Percentiles rank a stretch among this genome's conserved stretches.
Conservation (phyloP, 352 stramenopile genomes). For the Blastocystis hominis region DNA sequence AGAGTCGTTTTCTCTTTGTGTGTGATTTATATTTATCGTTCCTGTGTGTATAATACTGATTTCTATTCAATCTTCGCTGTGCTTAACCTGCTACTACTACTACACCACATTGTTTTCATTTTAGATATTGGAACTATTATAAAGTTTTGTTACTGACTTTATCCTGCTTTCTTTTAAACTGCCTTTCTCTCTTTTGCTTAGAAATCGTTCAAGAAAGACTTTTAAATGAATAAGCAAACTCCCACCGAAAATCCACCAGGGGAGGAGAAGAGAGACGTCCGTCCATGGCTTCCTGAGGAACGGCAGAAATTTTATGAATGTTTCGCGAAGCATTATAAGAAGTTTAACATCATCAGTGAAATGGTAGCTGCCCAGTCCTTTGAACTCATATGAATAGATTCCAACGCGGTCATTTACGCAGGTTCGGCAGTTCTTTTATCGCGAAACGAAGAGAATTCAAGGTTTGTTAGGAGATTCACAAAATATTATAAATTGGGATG, state of each 20-base stretch:
- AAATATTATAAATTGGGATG: conserved; percentile 33
- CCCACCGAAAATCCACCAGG: neutral
- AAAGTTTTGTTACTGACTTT: no score
- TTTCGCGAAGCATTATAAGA: conserved; percentile 47
- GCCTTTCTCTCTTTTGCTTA: no score
- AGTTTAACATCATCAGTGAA: conserved; percentile 30
- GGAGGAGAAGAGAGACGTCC: conserved; percentile 22
- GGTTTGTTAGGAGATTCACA: conserved; percentile 13
- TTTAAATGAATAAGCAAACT: neutral
- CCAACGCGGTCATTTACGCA: conserved; percentile 18
- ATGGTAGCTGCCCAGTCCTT: neutral
- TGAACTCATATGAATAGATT: neutral
- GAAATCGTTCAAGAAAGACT: neutral
- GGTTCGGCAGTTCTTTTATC: conserved; percentile 29
- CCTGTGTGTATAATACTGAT: no score
- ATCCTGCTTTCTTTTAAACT: no score
- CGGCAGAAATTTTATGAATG: conserved; percentile 32
- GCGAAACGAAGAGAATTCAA: conserved; percentile 44
- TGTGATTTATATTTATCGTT: no score
- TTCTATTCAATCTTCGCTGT: no score
- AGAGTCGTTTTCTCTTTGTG: no score
- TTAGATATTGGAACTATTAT: no score
- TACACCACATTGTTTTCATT: no score
- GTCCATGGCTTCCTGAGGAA: conserved; percentile 18
- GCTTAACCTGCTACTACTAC: no score